Base-by-base conservation (phyloP, 2,329 filamentous ascomycete genomes). In the Cordyceps cateniannulata region DNA sequence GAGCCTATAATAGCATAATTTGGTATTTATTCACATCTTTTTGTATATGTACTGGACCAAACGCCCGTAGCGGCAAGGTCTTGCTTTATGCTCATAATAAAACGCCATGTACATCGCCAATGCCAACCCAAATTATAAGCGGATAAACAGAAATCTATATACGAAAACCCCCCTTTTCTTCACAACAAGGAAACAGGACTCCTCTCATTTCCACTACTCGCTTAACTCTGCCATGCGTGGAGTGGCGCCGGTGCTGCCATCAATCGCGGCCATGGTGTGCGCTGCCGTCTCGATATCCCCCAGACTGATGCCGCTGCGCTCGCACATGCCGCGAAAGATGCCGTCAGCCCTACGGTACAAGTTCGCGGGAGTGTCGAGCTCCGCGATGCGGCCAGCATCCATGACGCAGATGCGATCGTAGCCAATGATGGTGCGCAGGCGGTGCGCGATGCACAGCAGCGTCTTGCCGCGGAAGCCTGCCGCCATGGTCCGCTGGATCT, bases 351-450 rank as follows among this genome's bases (percentile, higher is more conserved):
- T 72, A 62, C 87, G 82, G 81, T 89, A 98, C 63, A 99, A 77
- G 48, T 78, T 80, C 47, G 88, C 70, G 2, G 95, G 95, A 16
- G 83, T 82, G 69, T 90, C 95, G 64, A 98, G 79, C 81, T 98
- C 93, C 0, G 90, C 91, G 69, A 99, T 97, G 18, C 77, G 76
- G 0, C 95, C 95, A 49, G 87, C 82, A 68, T 98, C 93, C 93
- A 99, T 96, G 67, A 99, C 95, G 69, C 92, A 93, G 71, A 99
- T 96, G 51, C 93, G 86, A 73, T 99, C 93, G 73, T 98, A 98
- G 29, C 87, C 86, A 64, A 98, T 88, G 64, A 99, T 96, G 1
- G 95, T 98, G 69, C 91, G 88, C 68, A 98, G 79, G 5, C 93
- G 83, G 75, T 98, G 93, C 6, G 93, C 93, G 71, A 98, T 97